Evolutionary conservation across 1,284 basidiomycete species (phyloP).

Genomic region (Naganishia sp.): DNA sequence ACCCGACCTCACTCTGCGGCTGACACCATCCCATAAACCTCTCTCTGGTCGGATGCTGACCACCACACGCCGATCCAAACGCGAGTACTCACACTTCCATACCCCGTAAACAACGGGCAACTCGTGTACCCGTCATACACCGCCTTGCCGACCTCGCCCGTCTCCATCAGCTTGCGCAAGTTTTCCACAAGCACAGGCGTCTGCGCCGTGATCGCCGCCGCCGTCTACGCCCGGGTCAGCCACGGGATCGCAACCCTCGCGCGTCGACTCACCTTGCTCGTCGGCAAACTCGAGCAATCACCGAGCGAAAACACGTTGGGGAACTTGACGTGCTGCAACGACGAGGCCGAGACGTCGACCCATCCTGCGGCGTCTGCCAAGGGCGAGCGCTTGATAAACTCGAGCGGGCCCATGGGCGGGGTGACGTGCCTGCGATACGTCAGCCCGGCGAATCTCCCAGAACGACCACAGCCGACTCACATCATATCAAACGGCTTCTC

Average conservation of each 20-base stretch:
- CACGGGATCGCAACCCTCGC: too few relatives aligned
- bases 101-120: slow-evolving; percentile 53
- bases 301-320: slow-evolving; percentile 86
- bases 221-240: slow-evolving; percentile 60
- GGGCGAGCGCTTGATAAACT: slow-evolving; percentile 74
- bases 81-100: slow-evolving; percentile 38
- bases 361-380: slow-evolving; percentile 80
- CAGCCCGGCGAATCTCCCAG: background rate
- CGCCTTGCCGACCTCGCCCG: slow-evolving; percentile 67
- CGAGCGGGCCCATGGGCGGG: slow-evolving; percentile 86
- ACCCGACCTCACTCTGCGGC: too few relatives aligned
- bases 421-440: slow-evolving; percentile 64
- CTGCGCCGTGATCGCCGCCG: slow-evolving; percentile 88
- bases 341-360: slow-evolving; percentile 80
- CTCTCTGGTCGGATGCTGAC: background rate
- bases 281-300: slow-evolving; percentile 87
- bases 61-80: background rate
- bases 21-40: background rate
- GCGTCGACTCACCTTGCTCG: slow-evolving; percentile 71
- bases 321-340: slow-evolving; percentile 77
- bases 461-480: slow-evolving; percentile 16
- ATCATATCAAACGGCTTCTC: slow-evolving; percentile 78
- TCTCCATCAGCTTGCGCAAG: slow-evolving; percentile 71
- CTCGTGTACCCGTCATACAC: slow-evolving; percentile 75
- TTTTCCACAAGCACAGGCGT: slow-evolving; percentile 92